Percentiles rank a stretch among this genome's conserved stretches.
These are phyloP conservation scores for Mycena rosella DNA, from an alignment of 768 basidiomycete species.

Conservation along the genomic window DNA sequence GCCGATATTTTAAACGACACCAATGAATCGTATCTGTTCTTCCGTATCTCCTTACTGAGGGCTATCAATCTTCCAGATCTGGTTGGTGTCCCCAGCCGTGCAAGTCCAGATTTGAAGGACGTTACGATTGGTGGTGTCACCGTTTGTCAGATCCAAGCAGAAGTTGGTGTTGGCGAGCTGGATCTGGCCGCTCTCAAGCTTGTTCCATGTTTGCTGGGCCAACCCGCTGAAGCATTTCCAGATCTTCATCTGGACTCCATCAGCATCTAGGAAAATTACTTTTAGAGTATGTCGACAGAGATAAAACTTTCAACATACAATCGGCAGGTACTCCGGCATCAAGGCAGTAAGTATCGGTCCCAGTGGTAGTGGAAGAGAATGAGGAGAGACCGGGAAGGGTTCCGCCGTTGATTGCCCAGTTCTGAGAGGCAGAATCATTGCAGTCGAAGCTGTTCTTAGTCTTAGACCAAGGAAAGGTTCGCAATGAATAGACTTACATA, in stretches of 20 bases:
- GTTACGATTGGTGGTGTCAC: slow-evolving; percentile 25
- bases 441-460: slow-evolving; percentile 20
- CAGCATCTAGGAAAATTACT: slow-evolving; percentile 19
- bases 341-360: slow-evolving; percentile 17
- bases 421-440: slow-evolving; percentile 17
- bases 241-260: slow-evolving; percentile 25
- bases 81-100: slow-evolving; percentile 22
- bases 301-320: slow-evolving; percentile 17
- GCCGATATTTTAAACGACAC: slow-evolving; percentile 16
- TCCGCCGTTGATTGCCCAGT: slow-evolving; percentile 18
- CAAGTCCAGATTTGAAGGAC: slow-evolving; percentile 28
- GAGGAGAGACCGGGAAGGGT: slow-evolving; percentile 17
- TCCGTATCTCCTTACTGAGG: slow-evolving; percentile 21
- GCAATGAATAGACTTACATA: slow-evolving; percentile 23
- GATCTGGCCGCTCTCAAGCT: slow-evolving; percentile 24
- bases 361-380: slow-evolving; percentile 15
- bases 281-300: slow-evolving; percentile 19
- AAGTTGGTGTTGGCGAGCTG: slow-evolving; percentile 25
- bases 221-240: slow-evolving; percentile 23
- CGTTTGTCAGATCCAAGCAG: slow-evolving; percentile 25
- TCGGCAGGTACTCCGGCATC: slow-evolving; percentile 17
- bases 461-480: slow-evolving; percentile 18
- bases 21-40: slow-evolving; percentile 19
- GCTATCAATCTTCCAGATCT: slow-evolving; percentile 23
- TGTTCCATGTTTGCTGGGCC: slow-evolving; percentile 24